Base-by-base conservation (phyloP, 179 eudicot genomes). In the Nepenthes alata region DNA sequence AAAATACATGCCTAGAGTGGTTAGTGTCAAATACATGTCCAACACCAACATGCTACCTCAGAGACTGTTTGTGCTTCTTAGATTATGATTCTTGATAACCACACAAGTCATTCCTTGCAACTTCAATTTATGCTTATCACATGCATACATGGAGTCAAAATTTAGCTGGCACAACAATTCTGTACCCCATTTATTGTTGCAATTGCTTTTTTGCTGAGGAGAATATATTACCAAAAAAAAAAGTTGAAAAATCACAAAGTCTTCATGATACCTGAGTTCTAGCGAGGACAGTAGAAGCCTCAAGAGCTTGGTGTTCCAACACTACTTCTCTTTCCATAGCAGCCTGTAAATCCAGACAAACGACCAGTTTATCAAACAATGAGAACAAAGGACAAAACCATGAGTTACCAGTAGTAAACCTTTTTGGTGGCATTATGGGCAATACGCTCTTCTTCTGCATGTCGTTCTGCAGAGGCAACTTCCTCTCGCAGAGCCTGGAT, bases 301-400 rank as follows among this genome's bases (percentile, higher is more conserved):
- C 97, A 70, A 90, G 70, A 76, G 95, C 89, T 72, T 90, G 83
- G 60, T 85, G 99, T 81, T 94, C 98, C 72, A 94, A 68, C 72
- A 87, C 99, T 37, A 89, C 97, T 79, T 94, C 95, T 75, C 99
- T 90, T 74, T 94, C 97, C 96, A 91, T 90, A 65, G 94, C 78
- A 77, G 94, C 88, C 99, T 74, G 69, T 59, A 47, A 75, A 58
- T 61, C 55, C 16, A 56, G 48, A 37, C 55, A 63, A 36, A 62
- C 48, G 47, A 52, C 15, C 59, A 53, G 36, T 61, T 11, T 39
- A 10, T 4, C 37, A 53, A 57, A 61, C 2, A 41, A 47, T 35
- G 16, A 60, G 49, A 12, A 53, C 11, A 36, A 12, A 61, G 14
- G 35, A 11, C 38, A 63, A 54, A 51, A 13, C 35, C 48, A 16